Evolutionary conservation across 2,329 filamentous ascomycete genomes (phyloP).

Genomic region (Paecilomyces fulvus): DNA sequence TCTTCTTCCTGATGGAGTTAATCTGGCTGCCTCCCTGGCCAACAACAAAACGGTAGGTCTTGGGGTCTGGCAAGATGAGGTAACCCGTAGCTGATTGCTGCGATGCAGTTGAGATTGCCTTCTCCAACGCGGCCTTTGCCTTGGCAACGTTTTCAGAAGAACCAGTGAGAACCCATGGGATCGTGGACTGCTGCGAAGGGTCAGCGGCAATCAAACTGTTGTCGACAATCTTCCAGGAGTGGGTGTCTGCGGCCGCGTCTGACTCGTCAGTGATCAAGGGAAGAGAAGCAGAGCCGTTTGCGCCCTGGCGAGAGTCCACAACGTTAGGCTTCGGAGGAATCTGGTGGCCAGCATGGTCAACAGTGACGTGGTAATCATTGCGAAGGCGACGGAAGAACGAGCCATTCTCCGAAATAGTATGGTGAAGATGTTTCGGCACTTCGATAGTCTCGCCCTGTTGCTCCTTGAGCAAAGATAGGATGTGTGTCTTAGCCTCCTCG

Average conservation of each 20-base stretch:
- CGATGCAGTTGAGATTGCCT: conserved; percentile 56
- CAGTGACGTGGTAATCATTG: conserved; percentile 77
- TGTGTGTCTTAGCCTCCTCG: conserved; percentile 78
- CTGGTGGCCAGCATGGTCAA: conserved; percentile 79
- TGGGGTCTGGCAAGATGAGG: conserved; percentile 79
- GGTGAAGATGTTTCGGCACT: conserved; percentile 74
- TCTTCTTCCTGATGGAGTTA: conserved; percentile 85
- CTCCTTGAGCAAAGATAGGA: conserved; percentile 66
- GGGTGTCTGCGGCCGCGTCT: conserved; percentile 53
- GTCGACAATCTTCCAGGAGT: conserved; percentile 79
- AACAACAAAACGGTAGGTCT: conserved; percentile 82
- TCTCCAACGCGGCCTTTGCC: conserved; percentile 65
- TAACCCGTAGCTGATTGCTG: conserved; percentile 62
- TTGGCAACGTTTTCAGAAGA: conserved; percentile 69
- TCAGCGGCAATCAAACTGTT: conserved; percentile 17
- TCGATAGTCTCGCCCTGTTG: conserved; percentile 82
- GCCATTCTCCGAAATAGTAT: conserved; percentile 72
- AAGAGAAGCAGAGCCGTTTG: conserved; percentile 52
- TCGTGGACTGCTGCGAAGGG: conserved; percentile 29
- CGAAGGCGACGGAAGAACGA: conserved; percentile 87
- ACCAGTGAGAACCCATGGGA: conserved; percentile 81
- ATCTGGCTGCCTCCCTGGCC: conserved; percentile 84
- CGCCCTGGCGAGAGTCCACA: conserved; percentile 41
- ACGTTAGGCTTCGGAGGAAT: conserved; percentile 60
- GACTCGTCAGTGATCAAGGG: conserved; percentile 91